Evolutionary conservation across 192 early-diverging fungal genomes (phyloP), one percentile per base, ranked within the genome.

Genomic region (Coemansia sp.): DNA sequence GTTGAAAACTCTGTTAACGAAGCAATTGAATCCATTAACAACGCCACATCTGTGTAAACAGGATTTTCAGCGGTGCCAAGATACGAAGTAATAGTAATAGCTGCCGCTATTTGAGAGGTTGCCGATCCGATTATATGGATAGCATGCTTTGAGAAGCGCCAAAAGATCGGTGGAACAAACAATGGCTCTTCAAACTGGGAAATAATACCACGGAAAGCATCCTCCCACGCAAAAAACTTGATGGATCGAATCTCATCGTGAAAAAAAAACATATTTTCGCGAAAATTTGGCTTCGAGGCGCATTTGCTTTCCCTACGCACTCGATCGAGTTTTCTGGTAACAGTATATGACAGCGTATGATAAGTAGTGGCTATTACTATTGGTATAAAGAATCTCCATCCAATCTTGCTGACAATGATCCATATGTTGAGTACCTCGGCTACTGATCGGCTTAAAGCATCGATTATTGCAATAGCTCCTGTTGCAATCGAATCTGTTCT

Each of bases 211-310:
- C 29, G 67, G 21, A 72, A 70, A 15, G 62, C 79, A 1, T 76
- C 51, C 52, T 84, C 83, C 85, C 85, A 90, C 15, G 85, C 86
- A 57, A 87, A 89, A 51, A 86, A 86, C 67, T 90, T 91, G 67
- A 91, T 85, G 15, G 84, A 77, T 21, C 84, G 82, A 25, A 89
- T 85, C 7, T 85, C 75, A n/a, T 77, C 67, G 9, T 89, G 30
- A 35, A 72, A 20, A 3, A 12, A 9, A 16, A 37, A 43, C 34
- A 64, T 64, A 16, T 57, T n/a, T 2, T 61, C 25, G 12, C 43
- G 57, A 20, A 67, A 61, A 9, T 37, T 23, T 1, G 68, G 68
- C 20, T 20, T 52, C 18, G 7, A 7, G 16, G 28, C 29, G 7
- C 26, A 15, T 33, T 16, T 56, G 6, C n/a, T 29, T 56, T 56